phyloP scores from a whole-genome alignment of 164 flowering plant genomes.

The Hamamelis virginiana region DNA sequence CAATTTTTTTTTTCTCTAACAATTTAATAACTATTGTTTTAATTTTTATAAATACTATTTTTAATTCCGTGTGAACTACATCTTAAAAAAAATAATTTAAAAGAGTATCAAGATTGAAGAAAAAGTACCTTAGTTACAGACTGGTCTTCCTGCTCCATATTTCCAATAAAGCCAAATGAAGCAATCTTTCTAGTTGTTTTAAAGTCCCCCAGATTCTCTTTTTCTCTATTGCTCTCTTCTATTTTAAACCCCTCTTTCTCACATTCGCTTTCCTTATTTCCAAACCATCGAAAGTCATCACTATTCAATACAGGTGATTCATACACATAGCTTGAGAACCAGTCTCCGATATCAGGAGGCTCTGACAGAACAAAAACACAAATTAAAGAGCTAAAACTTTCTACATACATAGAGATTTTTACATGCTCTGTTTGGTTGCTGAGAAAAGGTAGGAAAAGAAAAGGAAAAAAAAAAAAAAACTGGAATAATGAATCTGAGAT shows the following conservation, averaged over 20 bases:
- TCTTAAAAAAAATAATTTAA: background rate
- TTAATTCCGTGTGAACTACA: no score
- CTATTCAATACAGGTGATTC: slow-evolving; percentile 40
- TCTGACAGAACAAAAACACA: slow-evolving; percentile 26
- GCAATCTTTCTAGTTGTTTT: background rate
- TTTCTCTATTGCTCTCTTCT: slow-evolving; percentile 9
- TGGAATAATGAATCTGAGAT: background rate
- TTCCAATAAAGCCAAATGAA: background rate
- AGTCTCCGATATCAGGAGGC: slow-evolving; percentile 60
- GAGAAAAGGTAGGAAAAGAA: background rate
- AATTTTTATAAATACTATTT: no score
- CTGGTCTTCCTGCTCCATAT: slow-evolving; percentile 7
- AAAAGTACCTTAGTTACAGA: slow-evolving; percentile 10
- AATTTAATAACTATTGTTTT: no score
- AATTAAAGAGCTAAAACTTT: background rate
- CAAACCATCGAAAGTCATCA: slow-evolving; percentile 9
- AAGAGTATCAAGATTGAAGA: background rate
- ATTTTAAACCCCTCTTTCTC: slow-evolving; percentile 9
- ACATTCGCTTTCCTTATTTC: slow-evolving; percentile 3
- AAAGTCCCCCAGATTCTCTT: background rate
- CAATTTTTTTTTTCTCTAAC: no score
- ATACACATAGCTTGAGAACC: slow-evolving; percentile 59
- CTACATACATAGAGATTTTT: background rate
- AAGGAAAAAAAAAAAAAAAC: background rate
- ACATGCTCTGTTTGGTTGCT: background rate